Base-by-base conservation (phyloP, 2,329 filamentous ascomycete genomes). In the Xylaria polymorpha region DNA sequence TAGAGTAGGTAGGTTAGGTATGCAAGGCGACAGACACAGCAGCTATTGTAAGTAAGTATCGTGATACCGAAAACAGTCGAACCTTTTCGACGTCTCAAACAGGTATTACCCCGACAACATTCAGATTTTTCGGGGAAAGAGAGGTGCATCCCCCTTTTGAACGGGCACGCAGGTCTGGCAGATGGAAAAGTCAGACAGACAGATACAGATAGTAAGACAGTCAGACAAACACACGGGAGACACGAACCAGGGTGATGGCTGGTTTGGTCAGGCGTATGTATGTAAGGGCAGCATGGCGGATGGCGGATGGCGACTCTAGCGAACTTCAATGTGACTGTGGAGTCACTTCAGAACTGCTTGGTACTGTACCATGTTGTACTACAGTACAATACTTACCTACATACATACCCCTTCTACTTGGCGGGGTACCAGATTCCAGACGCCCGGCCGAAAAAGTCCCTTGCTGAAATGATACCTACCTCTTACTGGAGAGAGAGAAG, bases 371-470 rank as follows among this genome's bases (percentile, higher is more conserved):
- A n/a, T n/a, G n/a, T n/a, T 29, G 25, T 29, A 29, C 25, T 29
- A 29, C 25, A 2, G 4, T 29, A 29, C n/a, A 4, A 4, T 29
- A 29, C 25, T 29, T 29, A 29, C 25, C 2, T 29, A 29, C 25
- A 2, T 29, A 29, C 25, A 3, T 29, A 29, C 25, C n/a, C n/a
- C n/a, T n/a, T 29, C 2, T 29, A 51, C 55, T 62, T 68, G 68
- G 68, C 59, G 68, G 66, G 66, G 62, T 66, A 62, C 65, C 64
- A 63, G 68, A 68, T 44, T 70, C 68, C 68, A 70, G 65, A 71
- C 63, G 66, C 62, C 25, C 58, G 68, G 66, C 66, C 66, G 66
- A 70, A 66, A 65, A 71, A 65, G 61, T 64, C 61, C 66, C 66
- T 61, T 68, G 58, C 68, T n/a, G 61, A 61, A 64, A 64, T 61